These are phyloP conservation scores for Hanseniaspora mollemarum DNA, from an alignment of 805 yeast species.

Conservation along the genomic window DNA sequence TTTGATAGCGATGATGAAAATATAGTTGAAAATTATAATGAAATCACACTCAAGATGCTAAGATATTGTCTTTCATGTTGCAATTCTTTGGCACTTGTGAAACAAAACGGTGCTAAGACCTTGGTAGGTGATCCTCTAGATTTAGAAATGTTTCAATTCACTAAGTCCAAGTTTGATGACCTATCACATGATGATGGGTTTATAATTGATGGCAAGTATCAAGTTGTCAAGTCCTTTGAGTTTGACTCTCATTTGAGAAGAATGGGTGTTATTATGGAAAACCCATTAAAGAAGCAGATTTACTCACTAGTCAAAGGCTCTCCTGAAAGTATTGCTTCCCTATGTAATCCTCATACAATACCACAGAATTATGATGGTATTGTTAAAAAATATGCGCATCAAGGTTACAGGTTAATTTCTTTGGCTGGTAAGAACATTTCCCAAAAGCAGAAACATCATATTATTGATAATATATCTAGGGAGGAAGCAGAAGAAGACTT, in stretches of 20 bases:
- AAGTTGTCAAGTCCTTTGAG: slow-evolving; percentile 51
- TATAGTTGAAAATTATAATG: not conserved
- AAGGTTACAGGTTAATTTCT: slow-evolving; percentile 91
- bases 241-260: slow-evolving; percentile 76
- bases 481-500: slow-evolving; percentile 58
- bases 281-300: slow-evolving; percentile 28
- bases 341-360: slow-evolving; percentile 59
- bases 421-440: slow-evolving; percentile 58
- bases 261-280: slow-evolving; percentile 71
- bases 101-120: slow-evolving; percentile 30
- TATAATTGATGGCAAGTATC: slow-evolving; percentile 29
- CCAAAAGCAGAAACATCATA: slow-evolving; percentile 26
- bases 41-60: slow-evolving; percentile 17
- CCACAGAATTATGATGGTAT: slow-evolving; percentile 67
- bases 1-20: slow-evolving; percentile 52
- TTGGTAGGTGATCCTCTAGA: slow-evolving; percentile 91
- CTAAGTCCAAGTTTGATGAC: slow-evolving; percentile 66
- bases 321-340: slow-evolving; percentile 78
- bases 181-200: slow-evolving; percentile 33
- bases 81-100: slow-evolving; percentile 70
- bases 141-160: slow-evolving; percentile 82
- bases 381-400: slow-evolving; percentile 76
- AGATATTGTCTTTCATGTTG: slow-evolving; percentile 45
- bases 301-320: slow-evolving; percentile 81
- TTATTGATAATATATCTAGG: slow-evolving; percentile 43